These are phyloP conservation scores for Plasmodium knowlesi DNA, from an alignment of 169 alveolate genomes.

Conservation along the genomic window DNA sequence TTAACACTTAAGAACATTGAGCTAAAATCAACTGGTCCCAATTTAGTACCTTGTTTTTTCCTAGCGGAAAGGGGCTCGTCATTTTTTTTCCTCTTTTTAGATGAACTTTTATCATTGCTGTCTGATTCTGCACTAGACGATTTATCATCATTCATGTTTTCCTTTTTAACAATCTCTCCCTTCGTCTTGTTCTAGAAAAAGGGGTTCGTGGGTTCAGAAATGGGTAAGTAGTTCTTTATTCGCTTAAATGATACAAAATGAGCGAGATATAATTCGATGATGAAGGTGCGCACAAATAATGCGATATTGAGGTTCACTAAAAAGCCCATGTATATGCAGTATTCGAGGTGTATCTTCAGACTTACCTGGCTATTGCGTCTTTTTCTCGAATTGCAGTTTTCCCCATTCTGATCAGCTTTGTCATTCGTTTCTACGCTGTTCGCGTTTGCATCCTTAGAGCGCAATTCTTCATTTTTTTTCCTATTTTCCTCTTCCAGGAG, in stretches of 20 bases:
- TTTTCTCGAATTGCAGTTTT: neutral
- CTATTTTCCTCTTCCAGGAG: slow-evolving; percentile 63
- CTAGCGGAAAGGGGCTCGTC: slow-evolving; percentile 34
- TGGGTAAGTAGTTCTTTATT: neutral
- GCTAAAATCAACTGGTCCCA: neutral
- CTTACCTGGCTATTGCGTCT: slow-evolving; percentile 2
- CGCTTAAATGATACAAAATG: neutral
- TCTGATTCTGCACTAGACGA: slow-evolving; percentile 25
- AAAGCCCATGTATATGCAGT: neutral
- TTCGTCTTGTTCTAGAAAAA: neutral
- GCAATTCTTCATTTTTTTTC: slow-evolving; percentile 16
- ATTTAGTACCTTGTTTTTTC: slow-evolving; percentile 66
- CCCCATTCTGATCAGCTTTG: neutral
- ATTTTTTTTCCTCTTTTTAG: slow-evolving; percentile 62
- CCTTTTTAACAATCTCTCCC: slow-evolving; percentile 15
- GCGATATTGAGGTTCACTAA: neutral
- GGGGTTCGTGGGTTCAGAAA: neutral
- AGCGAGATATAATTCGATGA: neutral
- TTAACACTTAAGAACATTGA: neutral
- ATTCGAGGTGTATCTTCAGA: neutral
- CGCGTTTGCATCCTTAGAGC: neutral
- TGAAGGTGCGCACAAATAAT: neutral
- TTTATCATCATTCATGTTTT: slow-evolving; percentile 31
- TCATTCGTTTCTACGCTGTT: slow-evolving; percentile 27
- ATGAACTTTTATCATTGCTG: slow-evolving; percentile 37